A percentile compares a stretch with the other conserved stretches of the same genome.
phyloP scores from a whole-genome alignment of 75 land plant species.

The Chamaecyparis obtusa region DNA sequence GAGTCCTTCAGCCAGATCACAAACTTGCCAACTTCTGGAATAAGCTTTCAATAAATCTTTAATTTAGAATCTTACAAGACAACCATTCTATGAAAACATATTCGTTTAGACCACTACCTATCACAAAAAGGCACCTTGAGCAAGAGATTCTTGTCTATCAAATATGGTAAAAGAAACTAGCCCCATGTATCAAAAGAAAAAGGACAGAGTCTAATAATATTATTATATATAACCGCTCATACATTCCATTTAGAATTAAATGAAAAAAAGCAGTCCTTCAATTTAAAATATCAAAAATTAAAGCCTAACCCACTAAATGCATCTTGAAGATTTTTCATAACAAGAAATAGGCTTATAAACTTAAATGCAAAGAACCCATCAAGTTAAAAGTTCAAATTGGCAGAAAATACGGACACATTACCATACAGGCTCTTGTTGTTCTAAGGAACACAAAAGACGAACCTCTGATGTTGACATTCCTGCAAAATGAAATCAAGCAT shows the following conservation, averaged over 20 bases:
- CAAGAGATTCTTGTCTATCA: not conserved
- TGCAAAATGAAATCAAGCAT: slow-evolving; percentile 15
- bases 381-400: not conserved
- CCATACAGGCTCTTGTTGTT: slow-evolving; percentile 76
- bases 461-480: slow-evolving; percentile 77
- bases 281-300: not conserved
- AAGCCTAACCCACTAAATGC: not conserved
- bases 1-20: not conserved
- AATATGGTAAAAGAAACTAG: not conserved
- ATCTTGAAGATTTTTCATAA: not conserved
- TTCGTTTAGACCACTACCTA: not conserved
- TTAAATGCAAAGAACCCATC: not conserved
- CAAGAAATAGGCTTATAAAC: not conserved
- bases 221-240: not conserved
- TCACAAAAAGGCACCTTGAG: not conserved
- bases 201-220: not conserved
- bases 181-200: not conserved
- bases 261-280: not conserved
- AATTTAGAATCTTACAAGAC: not conserved
- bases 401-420: slow-evolving; percentile 24
- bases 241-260: not conserved
- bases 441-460: slow-evolving; percentile 72
- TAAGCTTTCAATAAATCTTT: not conserved
- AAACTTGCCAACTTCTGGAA: not conserved
- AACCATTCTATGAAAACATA: not conserved